Evolutionary conservation across 257 asterid species (phyloP).

Genomic region (Plantago elongata): DNA sequence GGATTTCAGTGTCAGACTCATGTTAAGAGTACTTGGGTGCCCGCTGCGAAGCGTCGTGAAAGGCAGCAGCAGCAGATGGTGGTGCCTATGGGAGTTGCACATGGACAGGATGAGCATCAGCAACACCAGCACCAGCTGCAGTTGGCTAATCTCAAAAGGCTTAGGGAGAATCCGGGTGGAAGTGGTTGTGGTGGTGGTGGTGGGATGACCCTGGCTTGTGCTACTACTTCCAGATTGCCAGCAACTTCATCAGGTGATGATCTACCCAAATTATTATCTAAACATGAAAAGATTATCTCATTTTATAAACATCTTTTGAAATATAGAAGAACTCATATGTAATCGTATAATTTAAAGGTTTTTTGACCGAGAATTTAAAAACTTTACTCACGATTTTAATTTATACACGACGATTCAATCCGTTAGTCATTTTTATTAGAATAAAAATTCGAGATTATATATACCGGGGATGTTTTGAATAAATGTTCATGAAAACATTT

Average conservation of each 20-base stretch:
- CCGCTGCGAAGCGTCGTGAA: conserved; percentile 67
- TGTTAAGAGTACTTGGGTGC: conserved; percentile 76
- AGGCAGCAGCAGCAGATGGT: conserved; percentile 41
- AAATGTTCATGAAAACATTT: no score
- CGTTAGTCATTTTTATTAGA: no score
- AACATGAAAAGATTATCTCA: no score
- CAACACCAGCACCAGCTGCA: conserved; percentile 32
- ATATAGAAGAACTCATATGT: no score
- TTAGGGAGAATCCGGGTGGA: conserved; percentile 32
- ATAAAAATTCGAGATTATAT: no score
- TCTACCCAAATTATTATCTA: no score
- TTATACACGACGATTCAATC: no score
- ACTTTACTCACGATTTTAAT: no score
- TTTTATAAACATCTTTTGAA: no score
- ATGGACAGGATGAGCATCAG: conserved; percentile 9
- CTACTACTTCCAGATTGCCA: conserved; percentile 36
- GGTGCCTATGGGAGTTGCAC: background rate
- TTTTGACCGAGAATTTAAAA: no score
- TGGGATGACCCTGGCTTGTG: conserved; percentile 28
- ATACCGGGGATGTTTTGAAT: no score
- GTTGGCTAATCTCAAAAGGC: conserved; percentile 41
- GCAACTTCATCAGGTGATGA: conserved; percentile 47
- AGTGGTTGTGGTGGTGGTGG: conserved; percentile 26
- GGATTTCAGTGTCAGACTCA: conserved; percentile 68
- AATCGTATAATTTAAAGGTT: no score